Conservation (phyloP, 2,329 filamentous ascomycete genomes). For the Pseudopyricularia javanii region DNA sequence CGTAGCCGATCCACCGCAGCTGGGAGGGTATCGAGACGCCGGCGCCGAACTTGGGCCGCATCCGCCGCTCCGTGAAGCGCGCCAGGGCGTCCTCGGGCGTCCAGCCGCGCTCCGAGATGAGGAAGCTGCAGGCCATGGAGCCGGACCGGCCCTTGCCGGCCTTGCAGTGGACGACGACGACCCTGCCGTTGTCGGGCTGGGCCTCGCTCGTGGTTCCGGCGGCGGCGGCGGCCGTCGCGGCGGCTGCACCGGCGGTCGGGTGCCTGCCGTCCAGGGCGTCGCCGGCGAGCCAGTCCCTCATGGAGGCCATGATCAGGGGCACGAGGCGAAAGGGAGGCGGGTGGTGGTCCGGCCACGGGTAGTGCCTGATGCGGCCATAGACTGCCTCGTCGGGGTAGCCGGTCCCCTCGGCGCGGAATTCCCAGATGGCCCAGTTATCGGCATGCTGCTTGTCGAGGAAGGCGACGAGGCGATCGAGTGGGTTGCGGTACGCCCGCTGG, state of each 20-base stretch:
- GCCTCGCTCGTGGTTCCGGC: slow-evolving; percentile 5
- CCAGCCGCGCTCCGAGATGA: slow-evolving; percentile 74
- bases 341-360: slow-evolving; percentile 94
- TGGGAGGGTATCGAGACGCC: slow-evolving; percentile 93
- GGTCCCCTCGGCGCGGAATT: slow-evolving; percentile 92
- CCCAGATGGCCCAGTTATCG: slow-evolving; percentile 87
- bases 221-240: background rate
- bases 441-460: slow-evolving; percentile 82
- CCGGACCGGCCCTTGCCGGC: slow-evolving; percentile 91
- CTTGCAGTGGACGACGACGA: slow-evolving; percentile 92
- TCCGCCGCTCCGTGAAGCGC: slow-evolving; percentile 65
- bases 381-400: slow-evolving; percentile 89
- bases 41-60: slow-evolving; percentile 78
- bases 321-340: slow-evolving; percentile 86
- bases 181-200: slow-evolving; percentile 32
- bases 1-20: slow-evolving; percentile 74
- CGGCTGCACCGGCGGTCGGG: slow-evolving; percentile 9
- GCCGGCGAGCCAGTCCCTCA: slow-evolving; percentile 73
- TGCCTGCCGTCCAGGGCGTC: slow-evolving; percentile 27
- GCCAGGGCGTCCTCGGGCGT: slow-evolving; percentile 37
- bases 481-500: slow-evolving; percentile 86
- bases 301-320: slow-evolving; percentile 79
- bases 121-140: slow-evolving; percentile 74
- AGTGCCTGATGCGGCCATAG: slow-evolving; percentile 75
- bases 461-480: slow-evolving; percentile 71